Conservation (phyloP, 805 yeast species). For the Saccharomycopsis fibuligera region DNA sequence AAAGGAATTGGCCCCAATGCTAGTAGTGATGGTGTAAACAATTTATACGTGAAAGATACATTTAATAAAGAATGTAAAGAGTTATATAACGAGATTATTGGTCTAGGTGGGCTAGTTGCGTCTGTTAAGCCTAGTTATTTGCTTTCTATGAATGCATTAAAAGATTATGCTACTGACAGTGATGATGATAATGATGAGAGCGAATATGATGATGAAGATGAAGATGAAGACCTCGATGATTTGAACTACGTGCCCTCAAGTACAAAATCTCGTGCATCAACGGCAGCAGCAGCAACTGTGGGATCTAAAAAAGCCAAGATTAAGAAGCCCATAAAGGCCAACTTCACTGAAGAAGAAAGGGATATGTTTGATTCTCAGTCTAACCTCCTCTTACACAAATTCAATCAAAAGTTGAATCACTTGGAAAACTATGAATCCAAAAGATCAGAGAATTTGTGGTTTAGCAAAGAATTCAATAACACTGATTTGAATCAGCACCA, state of each 20-base stretch:
- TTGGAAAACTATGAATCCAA: slow-evolving; percentile 17
- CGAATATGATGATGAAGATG: slow-evolving; percentile 5
- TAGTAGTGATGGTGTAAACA: not conserved
- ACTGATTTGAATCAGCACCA: not conserved
- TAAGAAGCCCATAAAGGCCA: not conserved
- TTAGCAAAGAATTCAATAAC: slow-evolving; percentile 7
- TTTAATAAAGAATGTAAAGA: slow-evolving; percentile 14
- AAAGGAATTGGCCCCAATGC: not conserved
- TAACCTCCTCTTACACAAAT: slow-evolving; percentile 16
- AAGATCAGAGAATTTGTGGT: slow-evolving; percentile 17
- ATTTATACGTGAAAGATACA: slow-evolving; percentile 2
- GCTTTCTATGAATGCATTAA: not conserved
- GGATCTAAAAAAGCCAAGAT: not conserved
- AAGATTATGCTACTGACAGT: slow-evolving; percentile 8
- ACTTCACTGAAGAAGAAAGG: slow-evolving; percentile 18
- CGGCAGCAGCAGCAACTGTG: not conserved
- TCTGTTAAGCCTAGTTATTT: slow-evolving; percentile 13
- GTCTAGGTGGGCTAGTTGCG: not conserved
- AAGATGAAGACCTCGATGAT: slow-evolving; percentile 3
- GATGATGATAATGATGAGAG: slow-evolving; percentile 11
- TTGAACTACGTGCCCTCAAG: not conserved
- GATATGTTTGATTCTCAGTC: slow-evolving; percentile 19
- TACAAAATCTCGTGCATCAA: too few species aligned
- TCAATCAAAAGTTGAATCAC: slow-evolving; percentile 14
- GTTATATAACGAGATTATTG: slow-evolving; percentile 4